Conservation (phyloP, 1,284 basidiomycete genomes). For the Sporisorium graminicola region DNA sequence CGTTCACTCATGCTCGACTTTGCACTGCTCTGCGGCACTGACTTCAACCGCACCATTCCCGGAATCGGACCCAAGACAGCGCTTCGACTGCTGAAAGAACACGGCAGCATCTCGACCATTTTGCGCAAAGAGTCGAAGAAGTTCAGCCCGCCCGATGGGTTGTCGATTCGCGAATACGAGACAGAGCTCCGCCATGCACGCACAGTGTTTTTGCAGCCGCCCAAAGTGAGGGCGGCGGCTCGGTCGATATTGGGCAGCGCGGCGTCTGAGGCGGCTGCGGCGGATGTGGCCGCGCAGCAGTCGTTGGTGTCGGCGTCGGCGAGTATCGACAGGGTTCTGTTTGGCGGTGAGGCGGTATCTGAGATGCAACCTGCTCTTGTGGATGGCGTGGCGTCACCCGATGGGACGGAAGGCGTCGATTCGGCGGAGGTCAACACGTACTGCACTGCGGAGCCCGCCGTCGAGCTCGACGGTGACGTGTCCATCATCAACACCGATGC, state of each 20-base stretch:
- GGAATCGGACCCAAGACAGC: slow-evolving; percentile 59
- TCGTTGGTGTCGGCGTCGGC: background rate
- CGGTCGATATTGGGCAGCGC: slow-evolving; percentile 26
- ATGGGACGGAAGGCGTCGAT: slow-evolving; percentile 1
- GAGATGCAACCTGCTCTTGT: background rate
- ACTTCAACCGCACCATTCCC: slow-evolving; percentile 66
- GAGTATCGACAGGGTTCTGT: slow-evolving; percentile 15
- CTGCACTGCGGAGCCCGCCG: slow-evolving; percentile 19
- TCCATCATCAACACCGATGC: background rate
- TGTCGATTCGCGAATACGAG: slow-evolving; percentile 55
- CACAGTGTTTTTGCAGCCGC: slow-evolving; percentile 58
- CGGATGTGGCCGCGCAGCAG: background rate
- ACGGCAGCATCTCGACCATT: slow-evolving; percentile 52
- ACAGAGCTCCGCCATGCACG: slow-evolving; percentile 56
- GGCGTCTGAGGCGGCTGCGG: slow-evolving; percentile 12
- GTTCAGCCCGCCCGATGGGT: slow-evolving; percentile 56
- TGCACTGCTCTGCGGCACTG: slow-evolving; percentile 68
- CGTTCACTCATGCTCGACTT: slow-evolving; percentile 60
- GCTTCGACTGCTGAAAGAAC: slow-evolving; percentile 51
- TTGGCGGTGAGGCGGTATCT: slow-evolving; percentile 1
- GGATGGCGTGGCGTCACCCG: background rate
- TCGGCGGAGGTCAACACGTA: background rate
- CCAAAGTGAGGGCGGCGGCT: slow-evolving; percentile 45
- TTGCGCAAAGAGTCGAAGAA: slow-evolving; percentile 31
- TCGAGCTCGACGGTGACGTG: background rate